Conservation (phyloP, 495 filamentous ascomycete species). For the Achaetomiella virescens region DNA sequence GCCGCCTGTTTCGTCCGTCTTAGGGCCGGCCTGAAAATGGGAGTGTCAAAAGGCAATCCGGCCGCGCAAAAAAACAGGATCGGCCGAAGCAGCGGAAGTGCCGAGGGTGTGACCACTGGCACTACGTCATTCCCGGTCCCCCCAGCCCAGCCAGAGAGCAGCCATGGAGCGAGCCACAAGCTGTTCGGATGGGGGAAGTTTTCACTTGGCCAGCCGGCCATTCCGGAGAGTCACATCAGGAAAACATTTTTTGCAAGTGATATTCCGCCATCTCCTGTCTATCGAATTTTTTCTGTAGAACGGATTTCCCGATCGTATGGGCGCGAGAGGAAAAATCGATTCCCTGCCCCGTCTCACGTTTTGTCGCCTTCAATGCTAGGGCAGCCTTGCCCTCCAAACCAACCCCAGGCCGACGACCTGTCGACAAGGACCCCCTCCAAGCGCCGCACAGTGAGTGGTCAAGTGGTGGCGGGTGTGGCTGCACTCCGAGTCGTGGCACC, state of each 20-base stretch:
- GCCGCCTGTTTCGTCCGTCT: not conserved
- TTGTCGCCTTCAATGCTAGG: not conserved
- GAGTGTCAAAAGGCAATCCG: not conserved
- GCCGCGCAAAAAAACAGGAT: not conserved
- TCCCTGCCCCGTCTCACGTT: not conserved
- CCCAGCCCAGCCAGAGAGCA: not conserved
- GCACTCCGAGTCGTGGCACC: conserved; percentile 8
- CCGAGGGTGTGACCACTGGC: conserved; percentile 12
- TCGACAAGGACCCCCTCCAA: not conserved
- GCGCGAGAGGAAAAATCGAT: too few species aligned
- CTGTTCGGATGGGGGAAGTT: not conserved
- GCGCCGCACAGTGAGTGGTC: not conserved
- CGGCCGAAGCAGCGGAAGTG: conserved; percentile 24
- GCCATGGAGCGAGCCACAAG: conserved; percentile 4
- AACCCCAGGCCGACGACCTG: not conserved
- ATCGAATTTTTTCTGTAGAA: not conserved
- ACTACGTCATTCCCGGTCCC: conserved; percentile 21
- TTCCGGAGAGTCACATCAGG: not conserved
- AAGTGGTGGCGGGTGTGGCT: conserved; percentile 10
- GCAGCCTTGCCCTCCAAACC: conserved; percentile 6
- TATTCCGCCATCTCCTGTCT: not conserved
- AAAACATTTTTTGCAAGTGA: not conserved
- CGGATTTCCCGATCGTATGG: not conserved
- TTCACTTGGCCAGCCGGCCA: not conserved
- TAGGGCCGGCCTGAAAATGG: not conserved